Conservation (phyloP, 805 yeast species). For the Starmerella powellii region DNA sequence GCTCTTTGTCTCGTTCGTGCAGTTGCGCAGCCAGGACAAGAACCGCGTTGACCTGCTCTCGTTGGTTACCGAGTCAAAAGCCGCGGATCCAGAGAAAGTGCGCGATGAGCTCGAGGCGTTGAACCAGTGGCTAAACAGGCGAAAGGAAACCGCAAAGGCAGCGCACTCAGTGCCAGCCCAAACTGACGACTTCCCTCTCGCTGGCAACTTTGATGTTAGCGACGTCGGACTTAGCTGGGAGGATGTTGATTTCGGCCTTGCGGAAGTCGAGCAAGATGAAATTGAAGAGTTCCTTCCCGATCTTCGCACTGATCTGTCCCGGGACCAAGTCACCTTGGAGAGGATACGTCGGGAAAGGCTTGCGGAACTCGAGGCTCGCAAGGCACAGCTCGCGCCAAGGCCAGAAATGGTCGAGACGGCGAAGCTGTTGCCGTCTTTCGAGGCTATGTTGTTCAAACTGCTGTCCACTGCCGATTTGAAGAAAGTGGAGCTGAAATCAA, state of each 20-base stretch:
- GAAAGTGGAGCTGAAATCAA: constrained; percentile 4
- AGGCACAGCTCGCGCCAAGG: constrained; percentile 20
- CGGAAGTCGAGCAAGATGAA: constrained; percentile 40
- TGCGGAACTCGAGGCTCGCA: constrained; percentile 17
- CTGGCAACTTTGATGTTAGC: constrained; percentile 32
- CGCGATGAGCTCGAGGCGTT: constrained; percentile 33
- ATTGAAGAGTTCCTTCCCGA: constrained; percentile 29
- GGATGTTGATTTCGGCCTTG: constrained; percentile 38
- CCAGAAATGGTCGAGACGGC: constrained; percentile 26
- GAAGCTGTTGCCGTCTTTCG: constrained; percentile 24
- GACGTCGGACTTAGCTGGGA: constrained; percentile 32
- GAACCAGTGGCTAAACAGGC: constrained; percentile 25
- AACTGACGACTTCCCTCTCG: constrained; percentile 27
- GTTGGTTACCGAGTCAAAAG: constrained; percentile 25
- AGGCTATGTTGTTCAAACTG: constrained; percentile 3
- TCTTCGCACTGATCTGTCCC: constrained; percentile 25
- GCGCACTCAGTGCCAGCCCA: constrained; percentile 28
- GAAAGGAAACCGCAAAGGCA: constrained; percentile 22
- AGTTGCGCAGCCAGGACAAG: constrained; percentile 40
- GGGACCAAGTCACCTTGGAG: constrained; percentile 26
- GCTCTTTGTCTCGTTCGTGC: constrained; percentile 48
- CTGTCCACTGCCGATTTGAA: constrained; percentile 5
- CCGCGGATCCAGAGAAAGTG: constrained; percentile 30
- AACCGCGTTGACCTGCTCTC: constrained; percentile 37
- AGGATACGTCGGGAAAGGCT: constrained; percentile 23